These are phyloP conservation scores for Calonectria multiphialidica DNA, from an alignment of 2,329 filamentous ascomycete species.

Conservation along the genomic window DNA sequence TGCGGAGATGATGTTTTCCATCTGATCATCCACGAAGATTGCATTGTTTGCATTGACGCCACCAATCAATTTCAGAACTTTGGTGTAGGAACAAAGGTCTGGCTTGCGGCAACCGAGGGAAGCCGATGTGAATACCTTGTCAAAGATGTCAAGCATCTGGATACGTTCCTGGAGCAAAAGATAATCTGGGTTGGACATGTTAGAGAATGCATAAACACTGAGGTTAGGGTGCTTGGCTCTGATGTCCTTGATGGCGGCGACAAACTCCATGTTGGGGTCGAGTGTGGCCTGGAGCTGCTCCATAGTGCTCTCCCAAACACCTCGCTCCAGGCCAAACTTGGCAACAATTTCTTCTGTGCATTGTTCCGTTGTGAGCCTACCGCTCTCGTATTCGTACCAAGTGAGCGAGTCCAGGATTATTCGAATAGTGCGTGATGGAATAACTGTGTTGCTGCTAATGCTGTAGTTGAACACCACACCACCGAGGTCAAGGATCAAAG, in stretches of 20 bases:
- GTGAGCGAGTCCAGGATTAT: background rate
- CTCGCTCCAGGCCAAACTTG: background rate
- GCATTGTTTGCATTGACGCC: background rate
- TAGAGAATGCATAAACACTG: background rate
- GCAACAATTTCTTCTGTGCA: background rate
- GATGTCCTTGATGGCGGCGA: background rate
- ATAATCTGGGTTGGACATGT: background rate
- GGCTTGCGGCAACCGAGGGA: background rate
- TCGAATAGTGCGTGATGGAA: no score
- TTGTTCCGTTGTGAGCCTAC: background rate
- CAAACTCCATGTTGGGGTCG: background rate
- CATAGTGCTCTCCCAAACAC: background rate
- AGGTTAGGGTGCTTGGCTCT: background rate
- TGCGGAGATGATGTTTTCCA: background rate
- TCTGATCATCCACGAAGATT: background rate
- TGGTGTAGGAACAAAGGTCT: background rate
- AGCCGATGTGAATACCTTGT: background rate
- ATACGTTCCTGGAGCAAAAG: background rate
- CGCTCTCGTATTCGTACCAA: background rate
- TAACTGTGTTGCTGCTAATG: no score
- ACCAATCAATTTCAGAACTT: background rate
- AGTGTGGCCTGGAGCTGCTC: background rate
- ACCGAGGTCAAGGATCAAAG: no score
- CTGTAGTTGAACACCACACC: no score
- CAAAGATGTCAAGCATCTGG: background rate